phyloP scores from a whole-genome alignment of 1,284 basidiomycete genomes.

The Nidula niveotomentosa region DNA sequence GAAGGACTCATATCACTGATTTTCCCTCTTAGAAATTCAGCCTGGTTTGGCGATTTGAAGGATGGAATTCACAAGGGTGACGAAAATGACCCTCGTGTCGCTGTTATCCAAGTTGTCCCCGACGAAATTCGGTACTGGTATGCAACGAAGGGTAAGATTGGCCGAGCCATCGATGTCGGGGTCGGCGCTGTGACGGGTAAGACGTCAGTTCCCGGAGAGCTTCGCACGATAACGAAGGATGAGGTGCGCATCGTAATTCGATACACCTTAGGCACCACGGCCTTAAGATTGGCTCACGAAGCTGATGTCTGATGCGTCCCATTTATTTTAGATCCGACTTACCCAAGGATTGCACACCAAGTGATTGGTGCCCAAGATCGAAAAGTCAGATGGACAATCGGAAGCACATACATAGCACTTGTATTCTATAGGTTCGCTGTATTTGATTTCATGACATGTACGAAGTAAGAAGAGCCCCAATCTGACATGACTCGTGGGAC shows the following conservation, averaged over 20 bases:
- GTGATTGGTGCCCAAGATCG: constrained; percentile 13
- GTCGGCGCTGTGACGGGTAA: constrained; percentile 58
- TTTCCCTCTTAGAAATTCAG: constrained; percentile 45
- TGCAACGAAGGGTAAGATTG: constrained; percentile 41
- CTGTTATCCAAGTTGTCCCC: constrained; percentile 80
- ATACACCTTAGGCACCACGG: too few species aligned
- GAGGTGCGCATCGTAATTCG: constrained; percentile 39
- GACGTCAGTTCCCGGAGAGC: constrained; percentile 58
- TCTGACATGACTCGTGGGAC: not conserved
- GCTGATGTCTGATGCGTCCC: not conserved
- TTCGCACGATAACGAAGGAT: constrained; percentile 57
- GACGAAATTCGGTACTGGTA: constrained; percentile 83
- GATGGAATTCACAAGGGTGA: constrained; percentile 89
- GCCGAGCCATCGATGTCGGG: constrained; percentile 52
- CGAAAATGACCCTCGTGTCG: constrained; percentile 78
- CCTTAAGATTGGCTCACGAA: too few species aligned
- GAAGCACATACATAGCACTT: too few species aligned
- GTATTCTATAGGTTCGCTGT: too few species aligned
- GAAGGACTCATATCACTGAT: constrained; percentile 2
- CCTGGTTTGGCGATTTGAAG: constrained; percentile 87
- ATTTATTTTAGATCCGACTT: constrained; percentile 25
- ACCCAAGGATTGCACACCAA: constrained; percentile 39
- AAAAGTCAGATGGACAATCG: too few species aligned
- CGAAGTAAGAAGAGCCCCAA: not conserved
- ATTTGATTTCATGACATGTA: not conserved